phyloP scores from a whole-genome alignment of 2,329 filamentous ascomycete species.

The Talaromyces piceae region DNA sequence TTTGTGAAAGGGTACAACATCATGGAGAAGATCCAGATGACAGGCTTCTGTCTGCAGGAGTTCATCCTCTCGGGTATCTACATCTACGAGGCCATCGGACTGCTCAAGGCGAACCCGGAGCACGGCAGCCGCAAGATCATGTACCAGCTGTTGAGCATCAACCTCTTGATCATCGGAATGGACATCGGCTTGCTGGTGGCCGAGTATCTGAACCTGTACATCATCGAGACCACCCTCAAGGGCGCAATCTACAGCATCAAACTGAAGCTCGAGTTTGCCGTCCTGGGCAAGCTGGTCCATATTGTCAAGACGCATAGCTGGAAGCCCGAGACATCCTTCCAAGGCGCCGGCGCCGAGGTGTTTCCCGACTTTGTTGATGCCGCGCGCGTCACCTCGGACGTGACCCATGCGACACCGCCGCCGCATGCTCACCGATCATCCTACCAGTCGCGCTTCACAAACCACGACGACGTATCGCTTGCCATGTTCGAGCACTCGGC shows the following conservation, averaged over 20 bases:
- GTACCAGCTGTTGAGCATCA: constrained; percentile 44
- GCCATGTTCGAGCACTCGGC: constrained; percentile 31
- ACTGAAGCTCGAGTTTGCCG: constrained; percentile 44
- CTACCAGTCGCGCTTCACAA: constrained; percentile 24
- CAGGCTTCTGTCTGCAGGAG: constrained; percentile 51
- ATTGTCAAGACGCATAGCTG: constrained; percentile 33
- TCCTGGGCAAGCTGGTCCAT: constrained; percentile 39
- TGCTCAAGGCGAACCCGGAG: constrained; percentile 41
- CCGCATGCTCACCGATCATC: constrained; percentile 12
- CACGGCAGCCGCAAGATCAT: constrained; percentile 38
- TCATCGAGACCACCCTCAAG: constrained; percentile 42
- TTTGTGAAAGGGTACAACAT: constrained; percentile 36
- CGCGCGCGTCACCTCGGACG: constrained; percentile 34
- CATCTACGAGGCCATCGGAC: constrained; percentile 47
- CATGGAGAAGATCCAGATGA: constrained; percentile 51
- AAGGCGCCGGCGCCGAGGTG: constrained; percentile 14
- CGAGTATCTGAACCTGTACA: constrained; percentile 39
- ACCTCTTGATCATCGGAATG: constrained; percentile 41
- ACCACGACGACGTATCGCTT: constrained; percentile 30
- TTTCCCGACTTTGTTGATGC: constrained; percentile 41
- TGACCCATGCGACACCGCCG: constrained; percentile 30
- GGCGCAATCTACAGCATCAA: constrained; percentile 43
- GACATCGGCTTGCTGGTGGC: constrained; percentile 38
- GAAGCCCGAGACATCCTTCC: constrained; percentile 29
- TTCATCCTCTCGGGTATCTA: constrained; percentile 48